Percentiles rank a stretch among this genome's conserved stretches.
Conservation (phyloP, 805 yeast genomes). For the Diddensiella caesifluorescens region DNA sequence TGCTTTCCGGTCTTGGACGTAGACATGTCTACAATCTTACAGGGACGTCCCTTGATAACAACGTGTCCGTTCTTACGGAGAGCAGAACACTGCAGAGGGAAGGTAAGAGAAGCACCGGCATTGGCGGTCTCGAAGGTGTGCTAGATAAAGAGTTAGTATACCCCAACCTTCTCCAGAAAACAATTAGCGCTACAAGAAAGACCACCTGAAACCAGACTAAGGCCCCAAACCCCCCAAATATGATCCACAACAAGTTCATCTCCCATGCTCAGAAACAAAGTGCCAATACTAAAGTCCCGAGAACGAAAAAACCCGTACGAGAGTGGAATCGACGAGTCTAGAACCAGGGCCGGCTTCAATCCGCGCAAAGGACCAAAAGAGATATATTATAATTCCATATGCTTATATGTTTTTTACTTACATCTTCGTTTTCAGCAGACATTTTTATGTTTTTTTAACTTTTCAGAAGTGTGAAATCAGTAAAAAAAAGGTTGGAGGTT, state of each 20-base stretch:
- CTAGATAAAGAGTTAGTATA: no score
- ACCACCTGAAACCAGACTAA: no score
- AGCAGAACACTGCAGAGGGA: constrained; percentile 99
- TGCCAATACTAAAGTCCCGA: no score
- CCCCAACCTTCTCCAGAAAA: no score
- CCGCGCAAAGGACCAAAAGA: background rate
- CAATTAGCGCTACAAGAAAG: no score
- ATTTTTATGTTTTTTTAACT: constrained; percentile 6
- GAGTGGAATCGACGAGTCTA: no score
- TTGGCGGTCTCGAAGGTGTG: constrained; percentile 96
- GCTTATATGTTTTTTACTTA: constrained; percentile 4
- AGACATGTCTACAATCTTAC: constrained; percentile 99
- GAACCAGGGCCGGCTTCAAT: background rate
- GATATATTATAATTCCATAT: background rate
- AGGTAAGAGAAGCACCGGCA: constrained; percentile 98
- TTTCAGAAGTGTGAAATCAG: constrained; percentile 4
- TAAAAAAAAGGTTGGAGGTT: constrained; percentile 9
- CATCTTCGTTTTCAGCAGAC: constrained; percentile 14
- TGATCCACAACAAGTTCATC: no score
- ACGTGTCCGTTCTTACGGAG: constrained; percentile 99
- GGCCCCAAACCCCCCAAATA: no score
- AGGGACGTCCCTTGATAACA: constrained; percentile 97
- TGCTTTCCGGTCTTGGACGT: constrained; percentile 99
- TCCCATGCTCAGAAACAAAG: no score
- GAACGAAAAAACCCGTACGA: no score